Evolutionary conservation across 2,329 filamentous ascomycete genomes (phyloP).

Genomic region (Xylaria sp.): DNA sequence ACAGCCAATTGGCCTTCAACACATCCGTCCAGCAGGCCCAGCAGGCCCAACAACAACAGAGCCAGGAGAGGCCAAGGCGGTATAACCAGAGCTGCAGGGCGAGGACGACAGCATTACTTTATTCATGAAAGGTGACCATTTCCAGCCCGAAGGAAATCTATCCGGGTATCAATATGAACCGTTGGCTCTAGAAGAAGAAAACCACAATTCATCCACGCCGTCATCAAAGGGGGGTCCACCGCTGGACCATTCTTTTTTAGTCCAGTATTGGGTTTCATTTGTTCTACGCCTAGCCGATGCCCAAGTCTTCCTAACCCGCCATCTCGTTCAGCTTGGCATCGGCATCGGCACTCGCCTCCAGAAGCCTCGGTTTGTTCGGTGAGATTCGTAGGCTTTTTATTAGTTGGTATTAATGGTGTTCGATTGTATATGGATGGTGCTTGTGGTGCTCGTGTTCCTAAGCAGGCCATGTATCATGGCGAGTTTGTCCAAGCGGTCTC

Average conservation of each 20-base stretch:
- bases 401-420: constrained; percentile 17
- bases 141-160: constrained; percentile 31
- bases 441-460: constrained; percentile 1
- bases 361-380: not conserved
- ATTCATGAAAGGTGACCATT: constrained; percentile 15
- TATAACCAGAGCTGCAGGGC: not conserved
- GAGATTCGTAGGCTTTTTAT: constrained; percentile 10
- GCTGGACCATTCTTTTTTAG: constrained; percentile 6
- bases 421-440: constrained; percentile 5
- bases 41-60: not conserved
- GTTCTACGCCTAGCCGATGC: constrained; percentile 13
- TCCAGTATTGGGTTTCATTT: constrained; percentile 15
- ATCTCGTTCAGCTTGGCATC: constrained; percentile 5
- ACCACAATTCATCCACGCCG: constrained; percentile 19
- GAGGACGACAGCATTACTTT: constrained; percentile 3
- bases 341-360: not conserved
- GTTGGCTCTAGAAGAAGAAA: constrained; percentile 22
- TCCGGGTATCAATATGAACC: constrained; percentile 35
- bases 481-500: not conserved
- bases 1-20: not conserved
- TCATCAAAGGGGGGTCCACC: constrained; percentile 11
- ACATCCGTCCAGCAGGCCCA: not conserved
- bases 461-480: not conserved
- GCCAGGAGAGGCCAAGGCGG: not conserved
- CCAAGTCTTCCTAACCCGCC: constrained; percentile 19